Evolutionary conservation across 2,329 filamentous ascomycete species (phyloP).

Genomic region (Aspergillus quadricinctus): DNA sequence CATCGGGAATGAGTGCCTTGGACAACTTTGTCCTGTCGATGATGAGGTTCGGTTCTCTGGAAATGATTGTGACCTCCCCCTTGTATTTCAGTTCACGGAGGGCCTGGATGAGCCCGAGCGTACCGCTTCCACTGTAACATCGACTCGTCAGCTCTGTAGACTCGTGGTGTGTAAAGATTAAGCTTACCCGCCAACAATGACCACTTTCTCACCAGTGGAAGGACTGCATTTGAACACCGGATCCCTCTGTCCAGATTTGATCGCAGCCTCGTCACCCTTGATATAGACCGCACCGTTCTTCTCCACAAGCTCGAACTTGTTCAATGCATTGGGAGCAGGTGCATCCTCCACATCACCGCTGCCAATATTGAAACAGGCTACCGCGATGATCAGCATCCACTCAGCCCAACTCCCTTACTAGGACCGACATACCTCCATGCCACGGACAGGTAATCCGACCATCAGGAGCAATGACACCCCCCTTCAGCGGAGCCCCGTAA

Average conservation of each 20-base stretch:
- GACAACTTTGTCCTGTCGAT: conserved; percentile 95
- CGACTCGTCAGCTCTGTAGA: neutral
- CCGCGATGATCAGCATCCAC: conserved; percentile 6
- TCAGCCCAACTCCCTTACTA: neutral
- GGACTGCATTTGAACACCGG: conserved; percentile 69
- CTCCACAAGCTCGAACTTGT: conserved; percentile 74
- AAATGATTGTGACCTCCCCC: conserved; percentile 76
- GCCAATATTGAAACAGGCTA: conserved; percentile 85
- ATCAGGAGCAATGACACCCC: conserved; percentile 76
- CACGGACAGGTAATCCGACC: conserved; percentile 89
- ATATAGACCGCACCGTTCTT: conserved; percentile 82
- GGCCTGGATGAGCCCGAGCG: conserved; percentile 75
- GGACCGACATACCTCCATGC: conserved; percentile 70
- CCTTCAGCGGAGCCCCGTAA: conserved; percentile 84
- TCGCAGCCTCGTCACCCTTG: conserved; percentile 68
- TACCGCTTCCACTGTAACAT: conserved; percentile 65
- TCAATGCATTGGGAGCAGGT: conserved; percentile 80
- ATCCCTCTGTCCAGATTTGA: conserved; percentile 71
- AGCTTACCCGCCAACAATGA: conserved; percentile 71
- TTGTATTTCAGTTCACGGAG: conserved; percentile 77
- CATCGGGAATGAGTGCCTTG: conserved; percentile 82
- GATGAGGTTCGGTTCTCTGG: conserved; percentile 76
- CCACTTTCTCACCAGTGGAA: conserved; percentile 55
- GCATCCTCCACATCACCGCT: conserved; percentile 95
- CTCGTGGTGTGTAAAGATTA: neutral